phyloP scores from a whole-genome alignment of 352 stramenopile species.

The Lagenidium sp. region DNA sequence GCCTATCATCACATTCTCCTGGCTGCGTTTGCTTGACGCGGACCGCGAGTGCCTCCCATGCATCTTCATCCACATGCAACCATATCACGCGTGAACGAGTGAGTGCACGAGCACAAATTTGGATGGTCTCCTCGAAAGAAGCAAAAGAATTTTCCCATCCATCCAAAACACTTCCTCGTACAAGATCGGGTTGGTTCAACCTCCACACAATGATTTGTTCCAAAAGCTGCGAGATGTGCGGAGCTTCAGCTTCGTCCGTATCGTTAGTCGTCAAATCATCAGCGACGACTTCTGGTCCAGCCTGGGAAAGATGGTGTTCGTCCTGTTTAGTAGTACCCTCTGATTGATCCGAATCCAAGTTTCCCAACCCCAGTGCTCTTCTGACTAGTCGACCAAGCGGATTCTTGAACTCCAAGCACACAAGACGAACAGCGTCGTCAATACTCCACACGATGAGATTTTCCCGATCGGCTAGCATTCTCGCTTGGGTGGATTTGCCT shows the following conservation, averaged over 20 bases:
- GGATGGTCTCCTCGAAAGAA: constrained; percentile 22
- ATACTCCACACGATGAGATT: constrained; percentile 58
- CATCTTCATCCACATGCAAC: constrained; percentile 59
- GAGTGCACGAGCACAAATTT: constrained; percentile 29
- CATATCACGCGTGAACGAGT: constrained; percentile 36
- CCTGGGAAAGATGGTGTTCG: too few species aligned
- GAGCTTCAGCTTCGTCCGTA: too few species aligned
- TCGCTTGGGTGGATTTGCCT: constrained; percentile 75
- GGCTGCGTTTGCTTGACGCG: too few species aligned
- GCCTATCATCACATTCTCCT: too few species aligned
- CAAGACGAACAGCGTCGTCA: constrained; percentile 44
- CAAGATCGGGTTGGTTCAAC: constrained; percentile 47
- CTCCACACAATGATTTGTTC: constrained; percentile 53
- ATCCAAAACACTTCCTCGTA: constrained; percentile 62
- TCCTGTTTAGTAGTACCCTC: too few species aligned
- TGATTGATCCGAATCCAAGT: too few species aligned
- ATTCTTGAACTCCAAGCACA: constrained; percentile 16
- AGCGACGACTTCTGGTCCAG: too few species aligned
- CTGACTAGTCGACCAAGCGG: constrained; percentile 33
- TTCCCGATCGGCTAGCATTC: constrained; percentile 68
- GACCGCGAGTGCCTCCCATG: constrained; percentile 58
- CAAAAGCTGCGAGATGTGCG: constrained; percentile 27
- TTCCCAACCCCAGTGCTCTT: constrained; percentile 3
- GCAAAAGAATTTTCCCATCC: constrained; percentile 55
- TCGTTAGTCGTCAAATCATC: too few species aligned